A percentile compares a stretch with the other conserved stretches of the same genome.
Conservation (phyloP, 2,329 filamentous ascomycete species). For the Ploettnerulaceae sp. region DNA sequence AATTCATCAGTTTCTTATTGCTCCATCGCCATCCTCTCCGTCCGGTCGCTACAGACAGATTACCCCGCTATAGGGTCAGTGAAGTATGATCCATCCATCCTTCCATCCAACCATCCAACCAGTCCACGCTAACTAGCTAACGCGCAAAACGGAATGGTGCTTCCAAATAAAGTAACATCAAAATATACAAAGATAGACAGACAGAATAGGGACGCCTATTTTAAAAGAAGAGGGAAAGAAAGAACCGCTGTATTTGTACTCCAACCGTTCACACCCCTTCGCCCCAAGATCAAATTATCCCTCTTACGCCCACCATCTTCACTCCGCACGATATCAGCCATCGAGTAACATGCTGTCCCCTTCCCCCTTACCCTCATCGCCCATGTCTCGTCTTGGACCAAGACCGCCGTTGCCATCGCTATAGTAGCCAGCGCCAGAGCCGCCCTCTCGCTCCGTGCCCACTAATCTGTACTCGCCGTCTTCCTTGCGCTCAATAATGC, state of each 20-base stretch:
- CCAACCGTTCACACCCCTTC: neutral
- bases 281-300: slow-evolving; percentile 1
- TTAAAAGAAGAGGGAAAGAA: no score
- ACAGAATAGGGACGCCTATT: no score
- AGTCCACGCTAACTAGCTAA: no score
- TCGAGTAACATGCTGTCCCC: slow-evolving; percentile 29
- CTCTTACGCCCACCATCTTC: neutral
- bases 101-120: no score
- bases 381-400: slow-evolving; percentile 24
- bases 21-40: no score
- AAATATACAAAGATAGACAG: no score
- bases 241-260: neutral
- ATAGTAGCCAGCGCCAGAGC: slow-evolving; percentile 30
- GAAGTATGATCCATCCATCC: no score
- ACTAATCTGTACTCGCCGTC: slow-evolving; percentile 54
- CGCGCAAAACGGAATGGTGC: no score
- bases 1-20: no score
- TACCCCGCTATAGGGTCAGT: no score
- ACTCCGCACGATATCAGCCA: slow-evolving; percentile 17
- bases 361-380: slow-evolving; percentile 22
- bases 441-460: slow-evolving; percentile 38
- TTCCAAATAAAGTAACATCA: no score
- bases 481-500: slow-evolving; percentile 54
- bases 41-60: no score
- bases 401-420: slow-evolving; percentile 31